Conservation (phyloP, 2,329 filamentous ascomycete genomes). For the Penicillium freii region DNA sequence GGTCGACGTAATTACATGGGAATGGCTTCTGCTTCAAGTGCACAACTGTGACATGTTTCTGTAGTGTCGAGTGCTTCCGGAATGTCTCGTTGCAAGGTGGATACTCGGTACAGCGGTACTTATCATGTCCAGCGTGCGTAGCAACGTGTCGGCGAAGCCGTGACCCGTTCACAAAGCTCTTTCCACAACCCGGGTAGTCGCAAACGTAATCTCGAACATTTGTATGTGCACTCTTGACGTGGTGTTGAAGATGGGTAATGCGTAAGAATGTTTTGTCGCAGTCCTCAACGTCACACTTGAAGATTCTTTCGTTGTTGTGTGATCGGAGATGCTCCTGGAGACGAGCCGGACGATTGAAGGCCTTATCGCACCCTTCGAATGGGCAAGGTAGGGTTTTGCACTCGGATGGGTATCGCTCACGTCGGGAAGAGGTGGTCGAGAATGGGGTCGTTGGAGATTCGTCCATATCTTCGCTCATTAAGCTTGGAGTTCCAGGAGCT, state of each 20-base stretch:
- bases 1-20: constrained; percentile 62
- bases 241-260: constrained; percentile 80
- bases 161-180: constrained; percentile 77
- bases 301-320: constrained; percentile 81
- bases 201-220: constrained; percentile 69
- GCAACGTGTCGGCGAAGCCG: constrained; percentile 72
- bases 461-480: constrained; percentile 33
- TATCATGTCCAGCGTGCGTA: constrained; percentile 74
- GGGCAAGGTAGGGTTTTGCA: constrained; percentile 76
- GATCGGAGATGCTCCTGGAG: constrained; percentile 77
- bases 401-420: constrained; percentile 56
- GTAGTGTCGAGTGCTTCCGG: constrained; percentile 80
- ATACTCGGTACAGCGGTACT: constrained; percentile 70
- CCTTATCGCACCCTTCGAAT: constrained; percentile 71
- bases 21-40: constrained; percentile 73
- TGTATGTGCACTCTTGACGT: constrained; percentile 78
- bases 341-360: constrained; percentile 82
- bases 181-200: constrained; percentile 68
- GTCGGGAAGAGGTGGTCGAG: constrained; percentile 47
- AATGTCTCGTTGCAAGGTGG: constrained; percentile 73
- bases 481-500: constrained; percentile 30
- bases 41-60: constrained; percentile 74
- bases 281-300: constrained; percentile 64
- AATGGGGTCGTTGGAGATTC: constrained; percentile 53
- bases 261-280: constrained; percentile 86